Base-by-base conservation (phyloP, 257 asterid species). In the Marsdenia floribunda region DNA sequence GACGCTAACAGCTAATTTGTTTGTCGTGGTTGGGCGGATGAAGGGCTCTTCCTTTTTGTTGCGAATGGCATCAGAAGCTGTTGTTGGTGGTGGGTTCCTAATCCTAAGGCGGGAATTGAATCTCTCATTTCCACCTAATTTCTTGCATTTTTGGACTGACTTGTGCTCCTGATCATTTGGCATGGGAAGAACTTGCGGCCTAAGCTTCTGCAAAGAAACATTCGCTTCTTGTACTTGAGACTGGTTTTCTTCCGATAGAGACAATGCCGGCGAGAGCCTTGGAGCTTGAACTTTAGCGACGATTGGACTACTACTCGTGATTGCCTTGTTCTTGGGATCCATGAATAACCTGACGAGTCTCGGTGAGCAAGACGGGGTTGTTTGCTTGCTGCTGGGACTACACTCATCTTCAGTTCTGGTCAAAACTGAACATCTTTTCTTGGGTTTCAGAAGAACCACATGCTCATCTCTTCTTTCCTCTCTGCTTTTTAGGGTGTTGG, bases 11-110 rank as follows among this genome's bases (percentile, higher is more conserved):
- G 49, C 47, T 6, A 42, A 42, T 71, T 76, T 89, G 26, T 73
- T 81, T 55, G 82, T 49, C 21, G 83, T 67, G 33, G 79, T 71
- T 55, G 92, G 70, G 42, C 87, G 84, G 72, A 92, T 75, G 70
- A 85, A 87, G 5, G 81, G 72, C 63, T 90, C 98, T 38, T 83
- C 89, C 72, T 80, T 87, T 84, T 86, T 88, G 79, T 78, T 86
- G 70, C 79, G 70, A 16, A 83, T 80, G 13, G 78, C 75, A 64
- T 85, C 88, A 6, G 82, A 73, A 47, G 53, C 79, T 77, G 66
- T 78, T 29, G 33, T 29, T 29, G 33, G 33, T 3, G 75, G 77
- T 8, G 76, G 74, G 70, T 76, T 88, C 68, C 77, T 85, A 19
- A 29, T 0, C 1, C 33, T 1, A n/a, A 52, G 44, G 54, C 69